Conservation (phyloP, 2,329 filamentous ascomycete genomes). For the Trichoderma pleuroti region DNA sequence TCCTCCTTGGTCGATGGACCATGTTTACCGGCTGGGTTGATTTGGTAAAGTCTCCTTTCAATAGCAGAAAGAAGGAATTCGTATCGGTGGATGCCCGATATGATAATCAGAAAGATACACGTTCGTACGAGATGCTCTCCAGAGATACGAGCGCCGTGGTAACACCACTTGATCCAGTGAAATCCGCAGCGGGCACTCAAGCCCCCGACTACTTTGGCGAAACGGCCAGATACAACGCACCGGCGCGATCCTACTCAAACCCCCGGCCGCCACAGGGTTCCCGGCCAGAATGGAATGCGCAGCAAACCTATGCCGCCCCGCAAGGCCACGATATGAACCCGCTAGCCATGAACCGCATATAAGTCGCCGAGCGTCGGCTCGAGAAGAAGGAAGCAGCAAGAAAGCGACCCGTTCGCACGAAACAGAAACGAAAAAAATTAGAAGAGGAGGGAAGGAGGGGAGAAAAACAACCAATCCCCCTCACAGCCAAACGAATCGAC, state of each 20-base stretch:
- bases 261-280: slow-evolving; percentile 45
- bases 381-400: background rate
- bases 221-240: slow-evolving; percentile 53
- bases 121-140: slow-evolving; percentile 79
- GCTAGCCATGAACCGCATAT: slow-evolving; percentile 55
- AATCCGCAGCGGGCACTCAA: slow-evolving; percentile 38
- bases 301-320: slow-evolving; percentile 38
- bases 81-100: slow-evolving; percentile 77
- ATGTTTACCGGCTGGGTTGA: slow-evolving; percentile 84
- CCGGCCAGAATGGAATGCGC: slow-evolving; percentile 40
- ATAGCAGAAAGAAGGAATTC: slow-evolving; percentile 68
- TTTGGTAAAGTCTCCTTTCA: slow-evolving; percentile 49
- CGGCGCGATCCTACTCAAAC: slow-evolving; percentile 54
- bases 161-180: slow-evolving; percentile 47
- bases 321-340: slow-evolving; percentile 46
- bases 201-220: slow-evolving; percentile 56
- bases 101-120: slow-evolving; percentile 58
- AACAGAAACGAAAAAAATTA: background rate
- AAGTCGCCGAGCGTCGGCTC: slow-evolving; percentile 9
- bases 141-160: slow-evolving; percentile 52
- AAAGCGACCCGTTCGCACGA: background rate
- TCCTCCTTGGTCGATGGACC: slow-evolving; percentile 78
- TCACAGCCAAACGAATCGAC: background rate
- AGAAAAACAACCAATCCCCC: background rate
- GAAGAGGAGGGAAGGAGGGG: background rate